phyloP scores from a whole-genome alignment of 352 stramenopile species.

The Phytophthora citrophthora region DNA sequence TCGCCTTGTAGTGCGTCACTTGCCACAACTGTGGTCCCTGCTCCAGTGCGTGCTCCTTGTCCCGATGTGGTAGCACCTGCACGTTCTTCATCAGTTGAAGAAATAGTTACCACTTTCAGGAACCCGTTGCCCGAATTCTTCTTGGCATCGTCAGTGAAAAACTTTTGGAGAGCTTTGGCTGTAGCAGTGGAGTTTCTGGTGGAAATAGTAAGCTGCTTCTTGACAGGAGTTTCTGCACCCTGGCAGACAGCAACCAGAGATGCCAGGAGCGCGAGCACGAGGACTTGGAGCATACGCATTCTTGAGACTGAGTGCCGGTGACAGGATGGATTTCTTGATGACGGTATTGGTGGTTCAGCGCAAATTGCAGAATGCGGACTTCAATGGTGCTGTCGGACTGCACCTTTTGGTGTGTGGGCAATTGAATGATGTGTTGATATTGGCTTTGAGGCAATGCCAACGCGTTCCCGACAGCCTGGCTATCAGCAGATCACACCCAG shows the following conservation, averaged over 20 bases:
- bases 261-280: slow-evolving; percentile 4
- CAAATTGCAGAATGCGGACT: slow-evolving; percentile 17
- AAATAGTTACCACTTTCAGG: slow-evolving; percentile 12
- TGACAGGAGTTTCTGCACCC: neutral
- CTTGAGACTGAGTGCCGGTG: neutral
- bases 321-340: neutral
- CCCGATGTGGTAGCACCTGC: neutral
- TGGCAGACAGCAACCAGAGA: slow-evolving; percentile 8
- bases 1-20: neutral
- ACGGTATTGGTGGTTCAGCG: slow-evolving; percentile 1
- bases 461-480: neutral
- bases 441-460: slow-evolving; percentile 7
- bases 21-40: slow-evolving; percentile 19
- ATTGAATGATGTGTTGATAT: slow-evolving; percentile 15
- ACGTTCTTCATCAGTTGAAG: slow-evolving; percentile 4
- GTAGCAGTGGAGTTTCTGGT: slow-evolving; percentile 13
- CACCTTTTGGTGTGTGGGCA: neutral
- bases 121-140: slow-evolving; percentile 15
- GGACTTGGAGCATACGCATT: slow-evolving; percentile 17
- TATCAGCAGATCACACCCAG: slow-evolving; percentile 15
- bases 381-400: neutral
- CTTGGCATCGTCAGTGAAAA: slow-evolving; percentile 24
- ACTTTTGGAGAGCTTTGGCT: slow-evolving; percentile 16
- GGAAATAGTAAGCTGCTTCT: slow-evolving; percentile 17
- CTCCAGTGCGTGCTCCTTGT: slow-evolving; percentile 10